Percentiles rank a stretch among this genome's conserved stretches.
Evolutionary conservation across 345 rosid species (phyloP).

Genomic region (Rhodamnia rubescens): DNA sequence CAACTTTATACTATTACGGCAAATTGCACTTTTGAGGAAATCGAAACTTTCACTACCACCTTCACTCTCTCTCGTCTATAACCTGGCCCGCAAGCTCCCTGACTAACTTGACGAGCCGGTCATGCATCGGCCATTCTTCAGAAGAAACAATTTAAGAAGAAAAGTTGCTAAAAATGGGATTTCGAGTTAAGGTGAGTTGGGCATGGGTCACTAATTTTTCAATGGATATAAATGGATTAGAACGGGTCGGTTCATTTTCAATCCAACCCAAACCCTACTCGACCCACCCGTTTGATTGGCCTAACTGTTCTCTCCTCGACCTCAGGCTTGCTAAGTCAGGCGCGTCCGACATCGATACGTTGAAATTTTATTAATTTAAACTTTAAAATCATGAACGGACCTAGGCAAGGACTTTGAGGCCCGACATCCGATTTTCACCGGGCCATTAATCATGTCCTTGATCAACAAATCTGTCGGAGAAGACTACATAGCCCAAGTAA

Average conservation of each 20-base stretch:
- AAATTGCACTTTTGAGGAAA: background rate
- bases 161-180: background rate
- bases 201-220: background rate
- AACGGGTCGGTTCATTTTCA: background rate
- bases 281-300: background rate
- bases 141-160: background rate
- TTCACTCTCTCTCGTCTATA: background rate
- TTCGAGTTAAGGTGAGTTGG: background rate
- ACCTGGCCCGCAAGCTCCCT: background rate
- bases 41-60: background rate
- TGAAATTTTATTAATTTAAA: background rate
- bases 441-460: background rate
- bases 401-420: background rate
- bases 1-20: background rate
- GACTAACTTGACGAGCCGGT: background rate
- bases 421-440: background rate
- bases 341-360: background rate
- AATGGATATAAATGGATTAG: background rate
- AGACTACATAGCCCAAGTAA: background rate
- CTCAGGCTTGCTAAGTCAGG: background rate
- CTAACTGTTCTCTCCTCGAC: background rate
- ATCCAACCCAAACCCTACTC: fast-evolving
- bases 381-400: background rate
- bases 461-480: background rate
- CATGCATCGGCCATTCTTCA: background rate